phyloP scores from a whole-genome alignment of 768 basidiomycete species.

The Phylloporus sp. region DNA sequence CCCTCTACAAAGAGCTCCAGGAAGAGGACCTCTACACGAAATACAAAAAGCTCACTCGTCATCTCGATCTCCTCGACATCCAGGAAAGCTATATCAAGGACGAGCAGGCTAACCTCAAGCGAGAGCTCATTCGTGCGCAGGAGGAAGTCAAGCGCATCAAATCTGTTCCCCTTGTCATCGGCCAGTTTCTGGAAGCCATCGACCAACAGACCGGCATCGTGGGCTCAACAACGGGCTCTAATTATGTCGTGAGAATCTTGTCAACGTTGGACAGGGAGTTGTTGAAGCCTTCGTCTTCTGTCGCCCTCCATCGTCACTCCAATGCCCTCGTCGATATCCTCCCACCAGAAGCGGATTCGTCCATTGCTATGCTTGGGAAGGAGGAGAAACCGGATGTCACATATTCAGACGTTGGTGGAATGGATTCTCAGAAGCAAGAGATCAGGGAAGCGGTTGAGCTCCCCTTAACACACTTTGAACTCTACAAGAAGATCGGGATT shows the following conservation, averaged over 20 bases:
- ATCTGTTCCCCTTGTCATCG: constrained; percentile 97
- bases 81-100: constrained; percentile 98
- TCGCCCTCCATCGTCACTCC: constrained; percentile 98
- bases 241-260: constrained; percentile 96
- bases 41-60: constrained; percentile 93
- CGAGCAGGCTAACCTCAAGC: constrained; percentile 95
- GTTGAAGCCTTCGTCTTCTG: constrained; percentile 94
- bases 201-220: constrained; percentile 97
- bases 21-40: constrained; percentile 94
- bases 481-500: constrained; percentile 99
- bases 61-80: constrained; percentile 92
- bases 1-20: constrained; percentile 82
- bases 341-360: constrained; percentile 97
- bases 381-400: constrained; percentile 94
- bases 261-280: constrained; percentile 96
- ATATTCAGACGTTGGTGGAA: constrained; percentile 93
- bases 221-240: constrained; percentile 95
- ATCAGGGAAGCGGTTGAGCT: constrained; percentile 98
- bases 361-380: constrained; percentile 89
- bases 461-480: constrained; percentile 92
- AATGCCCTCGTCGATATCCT: constrained; percentile 98
- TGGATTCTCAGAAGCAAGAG: constrained; percentile 98
- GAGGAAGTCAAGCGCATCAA: constrained; percentile 99
- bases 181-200: constrained; percentile 98
- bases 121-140: constrained; percentile 96